Conservation (phyloP, 1,284 basidiomycete genomes). For the Austropuccinia psidii region DNA sequence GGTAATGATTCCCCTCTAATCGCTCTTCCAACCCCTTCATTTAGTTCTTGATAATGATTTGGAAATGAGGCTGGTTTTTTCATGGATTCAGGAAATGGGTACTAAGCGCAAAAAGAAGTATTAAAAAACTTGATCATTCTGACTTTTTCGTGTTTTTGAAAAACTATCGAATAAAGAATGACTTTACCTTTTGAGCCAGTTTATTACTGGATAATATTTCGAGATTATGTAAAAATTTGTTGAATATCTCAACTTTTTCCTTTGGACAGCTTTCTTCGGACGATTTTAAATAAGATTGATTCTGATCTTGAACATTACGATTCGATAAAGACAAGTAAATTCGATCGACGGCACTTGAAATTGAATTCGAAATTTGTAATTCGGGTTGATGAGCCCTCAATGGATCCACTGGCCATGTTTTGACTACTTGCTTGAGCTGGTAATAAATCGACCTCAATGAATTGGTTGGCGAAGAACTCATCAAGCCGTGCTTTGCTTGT, state of each 20-base stretch:
- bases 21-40: conserved; percentile 16
- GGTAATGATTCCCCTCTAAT: conserved; percentile 23
- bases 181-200: not conserved
- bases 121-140: too few species aligned
- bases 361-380: conserved; percentile 7
- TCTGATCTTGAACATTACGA: too few species aligned
- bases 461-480: not conserved
- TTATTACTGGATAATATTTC: not conserved
- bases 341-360: not conserved
- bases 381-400: conserved; percentile 8
- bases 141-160: too few species aligned
- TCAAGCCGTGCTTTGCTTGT: too few species aligned
- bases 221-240: not conserved
- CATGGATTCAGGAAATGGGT: conserved; percentile 1
- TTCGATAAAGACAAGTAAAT: too few species aligned
- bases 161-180: too few species aligned
- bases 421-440: not conserved
- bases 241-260: too few species aligned
- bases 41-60: conserved; percentile 16
- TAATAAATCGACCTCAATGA: not conserved
- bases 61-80: conserved; percentile 15
- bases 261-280: too few species aligned
- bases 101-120: not conserved
- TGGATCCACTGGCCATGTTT: conserved; percentile 13
- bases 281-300: too few species aligned